Conservation (phyloP, 2,329 filamentous ascomycete species). For the Ophiosphaerella korrae region DNA sequence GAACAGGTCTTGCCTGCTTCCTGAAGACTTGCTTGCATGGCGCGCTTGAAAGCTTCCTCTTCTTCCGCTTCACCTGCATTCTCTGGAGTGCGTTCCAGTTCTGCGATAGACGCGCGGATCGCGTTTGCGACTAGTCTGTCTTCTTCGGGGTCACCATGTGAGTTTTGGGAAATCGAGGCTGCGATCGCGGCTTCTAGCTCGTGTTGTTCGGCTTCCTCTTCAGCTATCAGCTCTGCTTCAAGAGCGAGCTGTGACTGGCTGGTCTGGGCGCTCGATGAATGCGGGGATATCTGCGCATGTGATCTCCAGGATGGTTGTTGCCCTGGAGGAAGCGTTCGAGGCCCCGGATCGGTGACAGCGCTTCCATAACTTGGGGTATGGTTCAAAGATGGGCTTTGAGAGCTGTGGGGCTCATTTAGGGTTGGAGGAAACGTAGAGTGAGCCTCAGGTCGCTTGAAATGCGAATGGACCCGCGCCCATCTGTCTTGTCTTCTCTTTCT, state of each 20-base stretch:
- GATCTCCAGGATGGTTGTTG: constrained; percentile 18
- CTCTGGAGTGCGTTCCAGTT: constrained; percentile 53
- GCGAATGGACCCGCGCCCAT: constrained; percentile 30
- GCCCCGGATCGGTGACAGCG: constrained; percentile 12
- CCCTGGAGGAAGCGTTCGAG: constrained; percentile 21
- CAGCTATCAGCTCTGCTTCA: constrained; percentile 25
- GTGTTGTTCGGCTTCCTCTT: constrained; percentile 54
- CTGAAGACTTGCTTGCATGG: constrained; percentile 56
- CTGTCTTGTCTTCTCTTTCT: constrained; percentile 42
- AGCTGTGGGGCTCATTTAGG: constrained; percentile 19
- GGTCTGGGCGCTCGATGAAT: constrained; percentile 14
- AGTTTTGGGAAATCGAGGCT: constrained; percentile 67
- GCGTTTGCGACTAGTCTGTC: constrained; percentile 74
- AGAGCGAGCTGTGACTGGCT: constrained; percentile 15
- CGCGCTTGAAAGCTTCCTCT: constrained; percentile 55
- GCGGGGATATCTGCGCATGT: constrained; percentile 33
- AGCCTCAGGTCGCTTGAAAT: constrained; percentile 24
- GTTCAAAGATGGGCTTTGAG: constrained; percentile 16
- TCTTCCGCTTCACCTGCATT: constrained; percentile 48
- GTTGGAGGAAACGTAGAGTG: constrained; percentile 19
- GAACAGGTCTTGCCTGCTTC: constrained; percentile 47
- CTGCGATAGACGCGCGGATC: constrained; percentile 71
- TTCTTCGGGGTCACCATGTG: constrained; percentile 69
- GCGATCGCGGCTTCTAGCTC: constrained; percentile 76
- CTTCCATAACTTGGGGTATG: constrained; percentile 12